Percentiles rank a stretch among this genome's conserved stretches.
phyloP scores from a whole-genome alignment of 2,329 filamentous ascomycete genomes.

The Colletotrichum sp. region DNA sequence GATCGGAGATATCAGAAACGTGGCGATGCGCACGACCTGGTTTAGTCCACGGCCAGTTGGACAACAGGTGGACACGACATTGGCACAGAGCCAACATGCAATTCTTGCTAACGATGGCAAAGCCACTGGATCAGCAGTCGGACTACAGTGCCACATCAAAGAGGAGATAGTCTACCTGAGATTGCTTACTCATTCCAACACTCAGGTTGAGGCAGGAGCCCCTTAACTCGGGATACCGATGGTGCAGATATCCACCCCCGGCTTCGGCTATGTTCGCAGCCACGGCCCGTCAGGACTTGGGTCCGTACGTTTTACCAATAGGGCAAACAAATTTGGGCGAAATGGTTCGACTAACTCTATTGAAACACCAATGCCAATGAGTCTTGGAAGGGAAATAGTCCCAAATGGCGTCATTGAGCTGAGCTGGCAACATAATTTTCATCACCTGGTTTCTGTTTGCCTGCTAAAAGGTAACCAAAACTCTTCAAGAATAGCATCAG shows the following conservation, averaged over 20 bases:
- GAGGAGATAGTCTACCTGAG: background rate
- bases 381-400: background rate
- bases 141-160: background rate
- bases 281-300: background rate
- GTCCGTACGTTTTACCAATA: background rate
- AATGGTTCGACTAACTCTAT: background rate
- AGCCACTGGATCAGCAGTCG: accelerated
- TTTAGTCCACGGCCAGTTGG: accelerated
- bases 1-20: background rate
- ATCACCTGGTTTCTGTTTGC: background rate
- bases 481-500: too few species aligned
- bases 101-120: background rate
- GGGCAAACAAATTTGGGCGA: background rate
- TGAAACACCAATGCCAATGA: background rate
- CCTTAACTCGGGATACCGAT: background rate
- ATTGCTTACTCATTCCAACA: background rate
- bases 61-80: background rate
- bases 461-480: background rate
- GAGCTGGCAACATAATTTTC: background rate
- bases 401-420: background rate
- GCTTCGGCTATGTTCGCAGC: background rate
- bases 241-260: background rate
- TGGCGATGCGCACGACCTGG: background rate
- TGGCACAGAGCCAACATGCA: background rate
- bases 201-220: background rate